Conservation (phyloP, 2,329 filamentous ascomycete species). For the Metarhizium album region DNA sequence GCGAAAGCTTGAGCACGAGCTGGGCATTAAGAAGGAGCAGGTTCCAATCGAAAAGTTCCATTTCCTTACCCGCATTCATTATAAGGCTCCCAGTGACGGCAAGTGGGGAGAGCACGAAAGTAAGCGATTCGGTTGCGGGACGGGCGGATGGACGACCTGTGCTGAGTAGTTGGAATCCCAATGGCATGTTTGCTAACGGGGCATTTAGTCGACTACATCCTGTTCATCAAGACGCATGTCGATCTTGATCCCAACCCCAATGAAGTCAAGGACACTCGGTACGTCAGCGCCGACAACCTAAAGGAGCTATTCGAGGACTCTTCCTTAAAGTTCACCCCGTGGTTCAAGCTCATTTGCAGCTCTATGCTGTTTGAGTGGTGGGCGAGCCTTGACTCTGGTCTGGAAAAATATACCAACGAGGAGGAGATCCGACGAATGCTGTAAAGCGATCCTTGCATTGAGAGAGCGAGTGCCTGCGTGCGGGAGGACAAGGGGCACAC, state of each 20-base stretch:
- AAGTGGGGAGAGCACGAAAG: constrained; percentile 99
- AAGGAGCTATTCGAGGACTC: constrained; percentile 78
- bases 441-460: background rate
- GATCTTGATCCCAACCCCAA: constrained; percentile 74
- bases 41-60: constrained; percentile 86
- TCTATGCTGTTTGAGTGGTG: constrained; percentile 98
- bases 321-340: constrained; percentile 80
- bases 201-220: constrained; percentile 81
- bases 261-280: constrained; percentile 77
- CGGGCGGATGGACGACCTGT: background rate
- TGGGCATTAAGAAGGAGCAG: constrained; percentile 81
- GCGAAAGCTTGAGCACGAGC: constrained; percentile 87
- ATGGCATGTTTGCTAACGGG: background rate
- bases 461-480: background rate
- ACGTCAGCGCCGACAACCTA: constrained; percentile 72
- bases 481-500: background rate
- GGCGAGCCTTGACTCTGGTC: constrained; percentile 67
- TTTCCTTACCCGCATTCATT: constrained; percentile 95
- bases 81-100: constrained; percentile 91
- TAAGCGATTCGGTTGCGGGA: constrained; percentile 34
- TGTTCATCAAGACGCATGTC: constrained; percentile 93
- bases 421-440: constrained; percentile 78
- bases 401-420: constrained; percentile 82
- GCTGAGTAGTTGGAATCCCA: background rate
- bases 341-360: constrained; percentile 99